phyloP scores from a whole-genome alignment of 805 yeast species.

The Candida nanaspora region DNA sequence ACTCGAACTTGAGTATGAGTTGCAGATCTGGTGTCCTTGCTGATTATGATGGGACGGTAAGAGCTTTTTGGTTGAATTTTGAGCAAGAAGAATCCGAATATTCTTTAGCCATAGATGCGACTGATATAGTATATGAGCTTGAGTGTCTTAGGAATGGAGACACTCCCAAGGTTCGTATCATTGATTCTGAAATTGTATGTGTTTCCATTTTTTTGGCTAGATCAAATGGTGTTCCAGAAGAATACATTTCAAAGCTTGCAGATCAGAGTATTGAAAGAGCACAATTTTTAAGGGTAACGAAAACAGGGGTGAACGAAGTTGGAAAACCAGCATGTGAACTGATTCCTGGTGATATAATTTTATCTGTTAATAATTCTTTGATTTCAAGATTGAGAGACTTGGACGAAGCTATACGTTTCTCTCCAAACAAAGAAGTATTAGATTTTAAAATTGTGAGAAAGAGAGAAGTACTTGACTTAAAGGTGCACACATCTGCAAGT shows the following conservation, averaged over 20 bases:
- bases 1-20: slow-evolving; percentile 62
- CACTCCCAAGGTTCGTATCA: slow-evolving; percentile 52
- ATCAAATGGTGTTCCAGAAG: slow-evolving; percentile 79
- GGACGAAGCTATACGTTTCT: slow-evolving; percentile 35
- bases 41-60: slow-evolving; percentile 68
- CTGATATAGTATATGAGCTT: slow-evolving; percentile 54
- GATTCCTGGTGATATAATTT: slow-evolving; percentile 66
- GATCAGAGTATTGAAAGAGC: slow-evolving; percentile 47
- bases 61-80: slow-evolving; percentile 82
- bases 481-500: slow-evolving; percentile 60
- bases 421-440: slow-evolving; percentile 27
- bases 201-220: slow-evolving; percentile 69
- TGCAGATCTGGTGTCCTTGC: slow-evolving; percentile 70
- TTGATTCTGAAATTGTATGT: slow-evolving; percentile 74
- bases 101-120: slow-evolving; percentile 65
- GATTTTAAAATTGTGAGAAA: slow-evolving; percentile 65
- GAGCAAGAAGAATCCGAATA: slow-evolving; percentile 63
- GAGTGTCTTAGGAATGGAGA: slow-evolving; percentile 42
- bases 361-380: slow-evolving; percentile 59
- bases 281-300: slow-evolving; percentile 64
- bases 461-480: slow-evolving; percentile 52
- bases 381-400: slow-evolving; percentile 66
- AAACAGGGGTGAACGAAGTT: slow-evolving; percentile 38
- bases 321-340: slow-evolving; percentile 26
- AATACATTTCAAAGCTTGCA: slow-evolving; percentile 70